Evolutionary conservation across 2,329 filamentous ascomycete genomes (phyloP).

Genomic region (Pseudohalonectria lignicola): DNA sequence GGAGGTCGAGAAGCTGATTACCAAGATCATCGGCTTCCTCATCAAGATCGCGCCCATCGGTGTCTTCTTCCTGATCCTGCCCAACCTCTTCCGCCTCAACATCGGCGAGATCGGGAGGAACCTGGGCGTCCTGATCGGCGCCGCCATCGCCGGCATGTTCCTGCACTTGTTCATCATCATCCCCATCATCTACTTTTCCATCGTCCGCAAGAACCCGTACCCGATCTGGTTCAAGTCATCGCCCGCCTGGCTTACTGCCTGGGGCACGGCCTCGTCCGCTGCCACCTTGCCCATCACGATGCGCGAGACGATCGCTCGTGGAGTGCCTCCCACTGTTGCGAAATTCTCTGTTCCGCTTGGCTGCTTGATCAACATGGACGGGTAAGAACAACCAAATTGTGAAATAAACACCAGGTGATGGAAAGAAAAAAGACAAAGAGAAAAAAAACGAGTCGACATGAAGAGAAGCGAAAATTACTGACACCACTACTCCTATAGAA

Average conservation of each 20-base stretch:
- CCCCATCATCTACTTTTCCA: constrained; percentile 27
- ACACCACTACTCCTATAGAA: constrained; percentile 16
- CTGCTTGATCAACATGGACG: constrained; percentile 39
- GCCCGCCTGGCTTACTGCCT: constrained; percentile 41
- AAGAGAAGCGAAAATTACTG: constrained; percentile 3
- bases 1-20: constrained; percentile 32
- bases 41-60: constrained; percentile 38
- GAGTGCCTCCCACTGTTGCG: constrained; percentile 28
- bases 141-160: constrained; percentile 11
- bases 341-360: constrained; percentile 37
- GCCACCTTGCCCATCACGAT: constrained; percentile 40
- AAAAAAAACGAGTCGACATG: not conserved
- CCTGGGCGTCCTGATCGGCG: constrained; percentile 37
- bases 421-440: not conserved
- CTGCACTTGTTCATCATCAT: constrained; percentile 22
- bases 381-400: not conserved
- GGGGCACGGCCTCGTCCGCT: constrained; percentile 41
- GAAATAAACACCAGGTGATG: no score
- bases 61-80: constrained; percentile 41
- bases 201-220: constrained; percentile 34
- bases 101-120: constrained; percentile 35
- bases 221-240: constrained; percentile 33
- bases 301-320: constrained; percentile 23
- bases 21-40: constrained; percentile 21
- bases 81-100: constrained; percentile 37